phyloP scores from a whole-genome alignment of 2,329 filamentous ascomycete genomes.

The Colletotrichum coccodes region DNA sequence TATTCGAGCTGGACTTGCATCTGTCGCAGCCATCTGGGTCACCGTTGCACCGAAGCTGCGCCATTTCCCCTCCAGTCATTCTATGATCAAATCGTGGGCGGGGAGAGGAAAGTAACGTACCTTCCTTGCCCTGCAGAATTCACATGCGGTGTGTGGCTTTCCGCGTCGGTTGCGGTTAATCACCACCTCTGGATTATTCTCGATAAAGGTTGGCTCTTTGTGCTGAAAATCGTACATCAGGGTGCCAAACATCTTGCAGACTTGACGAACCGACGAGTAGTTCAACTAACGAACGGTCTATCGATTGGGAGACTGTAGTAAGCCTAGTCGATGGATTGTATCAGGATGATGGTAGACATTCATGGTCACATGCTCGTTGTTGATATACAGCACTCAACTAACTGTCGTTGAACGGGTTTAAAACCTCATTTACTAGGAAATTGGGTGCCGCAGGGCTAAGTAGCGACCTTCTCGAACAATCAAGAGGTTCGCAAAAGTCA shows the following conservation, averaged over 20 bases:
- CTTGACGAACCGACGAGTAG: no score
- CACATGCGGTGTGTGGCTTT: conserved; percentile 16
- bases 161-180: conserved; percentile 5
- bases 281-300: no score
- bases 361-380: no score
- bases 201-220: conserved; percentile 12
- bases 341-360: no score
- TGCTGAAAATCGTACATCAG: conserved; percentile 20
- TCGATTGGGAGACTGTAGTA: no score
- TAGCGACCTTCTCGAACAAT: background rate
- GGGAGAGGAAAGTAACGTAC: background rate
- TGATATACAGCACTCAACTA: no score
- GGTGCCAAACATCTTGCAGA: conserved; percentile 18
- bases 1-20: conserved; percentile 5
- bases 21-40: conserved; percentile 6
- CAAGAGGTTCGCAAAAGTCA: background rate
- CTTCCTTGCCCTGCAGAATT: conserved; percentile 13
- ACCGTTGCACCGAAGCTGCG: conserved; percentile 16
- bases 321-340: no score
- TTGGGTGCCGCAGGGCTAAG: background rate
- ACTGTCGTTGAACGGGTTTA: background rate
- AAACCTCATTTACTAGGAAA: background rate
- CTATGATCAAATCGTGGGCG: background rate
- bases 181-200: conserved; percentile 10
- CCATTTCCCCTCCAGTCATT: no score